Conservation (phyloP, 805 yeast species). For the Metschnikowia amazonensis region DNA sequence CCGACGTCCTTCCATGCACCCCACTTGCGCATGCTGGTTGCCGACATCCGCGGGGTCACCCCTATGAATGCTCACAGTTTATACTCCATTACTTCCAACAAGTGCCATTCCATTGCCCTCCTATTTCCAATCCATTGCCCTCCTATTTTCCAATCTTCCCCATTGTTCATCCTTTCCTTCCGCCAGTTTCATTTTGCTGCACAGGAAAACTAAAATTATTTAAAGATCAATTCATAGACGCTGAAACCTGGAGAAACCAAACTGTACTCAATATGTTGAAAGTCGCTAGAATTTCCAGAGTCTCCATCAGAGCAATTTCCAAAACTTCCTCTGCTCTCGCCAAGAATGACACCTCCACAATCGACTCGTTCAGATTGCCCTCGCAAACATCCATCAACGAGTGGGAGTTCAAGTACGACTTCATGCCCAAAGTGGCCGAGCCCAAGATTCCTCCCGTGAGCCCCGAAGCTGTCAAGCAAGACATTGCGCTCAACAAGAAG, state of each 20-base stretch:
- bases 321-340: constrained; percentile 38
- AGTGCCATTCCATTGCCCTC: too few relatives aligned
- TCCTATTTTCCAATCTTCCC: too few relatives aligned
- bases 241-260: not conserved
- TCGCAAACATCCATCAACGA: constrained; percentile 43
- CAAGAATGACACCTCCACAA: constrained; percentile 56
- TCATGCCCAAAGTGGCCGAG: constrained; percentile 37
- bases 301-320: constrained; percentile 3
- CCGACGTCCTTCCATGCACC: constrained; percentile 6
- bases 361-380: constrained; percentile 54
- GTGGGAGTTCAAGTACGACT: constrained; percentile 49
- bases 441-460: constrained; percentile 45
- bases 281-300: constrained; percentile 23
- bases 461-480: constrained; percentile 48
- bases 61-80: not conserved
- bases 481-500: constrained; percentile 41
- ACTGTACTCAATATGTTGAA: constrained; percentile 21
- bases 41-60: constrained; percentile 5
- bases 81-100: not conserved
- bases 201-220: too few relatives aligned
- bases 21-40: constrained; percentile 4
- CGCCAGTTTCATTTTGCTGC: too few relatives aligned
- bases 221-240: not conserved
- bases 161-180: too few relatives aligned
- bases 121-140: too few relatives aligned